phyloP scores from a whole-genome alignment of 495 filamentous ascomycete genomes.

The Cladorrhinum samala region DNA sequence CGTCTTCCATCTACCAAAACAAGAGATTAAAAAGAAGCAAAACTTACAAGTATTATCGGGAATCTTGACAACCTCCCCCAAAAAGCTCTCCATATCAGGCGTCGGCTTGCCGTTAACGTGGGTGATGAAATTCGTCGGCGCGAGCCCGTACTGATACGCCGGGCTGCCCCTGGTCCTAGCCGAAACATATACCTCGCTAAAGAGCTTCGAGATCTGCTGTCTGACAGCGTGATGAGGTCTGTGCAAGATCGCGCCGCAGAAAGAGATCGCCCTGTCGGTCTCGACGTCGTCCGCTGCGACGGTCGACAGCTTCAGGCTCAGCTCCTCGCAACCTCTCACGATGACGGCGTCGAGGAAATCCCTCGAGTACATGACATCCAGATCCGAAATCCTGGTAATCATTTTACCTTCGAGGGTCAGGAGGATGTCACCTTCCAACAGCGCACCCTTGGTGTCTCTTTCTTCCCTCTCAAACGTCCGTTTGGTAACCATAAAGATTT shows the following conservation, averaged over 20 bases:
- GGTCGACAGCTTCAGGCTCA: slow-evolving; percentile 72
- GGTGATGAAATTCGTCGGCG: slow-evolving; percentile 95
- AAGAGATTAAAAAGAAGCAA: neutral
- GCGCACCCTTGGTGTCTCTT: slow-evolving; percentile 43
- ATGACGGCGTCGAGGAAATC: slow-evolving; percentile 77
- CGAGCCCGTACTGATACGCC: slow-evolving; percentile 85
- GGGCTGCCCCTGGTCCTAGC: slow-evolving; percentile 78
- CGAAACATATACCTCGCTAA: slow-evolving; percentile 94
- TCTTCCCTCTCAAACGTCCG: slow-evolving; percentile 60
- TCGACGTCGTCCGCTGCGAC: slow-evolving; percentile 86
- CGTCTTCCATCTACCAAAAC: neutral
- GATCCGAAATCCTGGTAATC: slow-evolving; percentile 84
- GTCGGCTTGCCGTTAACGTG: slow-evolving; percentile 87
- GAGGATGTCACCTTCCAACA: slow-evolving; percentile 90
- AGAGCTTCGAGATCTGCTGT: slow-evolving; percentile 94
- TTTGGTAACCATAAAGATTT: slow-evolving; percentile 98
- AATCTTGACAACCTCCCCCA: slow-evolving; percentile 74
- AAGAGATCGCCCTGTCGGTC: slow-evolving; percentile 83
- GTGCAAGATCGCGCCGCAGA: slow-evolving; percentile 92
- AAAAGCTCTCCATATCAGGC: slow-evolving; percentile 69
- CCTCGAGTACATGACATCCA: slow-evolving; percentile 95
- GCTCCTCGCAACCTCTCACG: slow-evolving; percentile 77
- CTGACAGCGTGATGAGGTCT: slow-evolving; percentile 92
- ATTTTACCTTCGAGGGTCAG: slow-evolving; percentile 85
- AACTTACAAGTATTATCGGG: slow-evolving; percentile 81